Evolutionary conservation across 2,329 filamentous ascomycete species (phyloP).

Genomic region (Seiridium cupressi): DNA sequence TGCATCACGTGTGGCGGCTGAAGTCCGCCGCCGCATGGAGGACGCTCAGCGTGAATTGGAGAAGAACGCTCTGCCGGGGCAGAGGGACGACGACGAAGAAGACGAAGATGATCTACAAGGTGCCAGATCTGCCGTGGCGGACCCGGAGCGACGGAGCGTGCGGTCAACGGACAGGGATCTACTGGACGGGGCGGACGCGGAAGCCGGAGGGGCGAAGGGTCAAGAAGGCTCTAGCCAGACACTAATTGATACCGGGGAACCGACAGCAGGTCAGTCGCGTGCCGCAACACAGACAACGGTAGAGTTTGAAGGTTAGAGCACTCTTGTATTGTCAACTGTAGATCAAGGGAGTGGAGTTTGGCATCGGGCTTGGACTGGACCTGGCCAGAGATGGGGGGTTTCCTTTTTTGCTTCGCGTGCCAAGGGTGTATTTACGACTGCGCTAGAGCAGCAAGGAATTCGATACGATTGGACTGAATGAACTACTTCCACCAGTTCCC

Average conservation of each 20-base stretch:
- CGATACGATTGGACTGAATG: conserved; percentile 19
- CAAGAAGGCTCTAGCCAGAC: conserved; percentile 27
- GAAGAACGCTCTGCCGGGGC: conserved; percentile 68
- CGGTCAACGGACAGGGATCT: conserved; percentile 68
- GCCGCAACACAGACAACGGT: conserved; percentile 36
- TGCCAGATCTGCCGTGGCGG: conserved; percentile 36
- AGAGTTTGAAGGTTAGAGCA: conserved; percentile 42
- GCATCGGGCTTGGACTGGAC: background rate
- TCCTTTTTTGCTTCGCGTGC: background rate
- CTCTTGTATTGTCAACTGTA: background rate
- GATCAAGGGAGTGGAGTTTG: background rate
- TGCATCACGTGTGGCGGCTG: conserved; percentile 91
- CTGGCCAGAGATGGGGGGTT: conserved; percentile 1
- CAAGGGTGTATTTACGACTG: background rate
- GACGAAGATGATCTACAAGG: conserved; percentile 60
- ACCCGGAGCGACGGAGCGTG: conserved; percentile 62
- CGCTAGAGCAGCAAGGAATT: conserved; percentile 17
- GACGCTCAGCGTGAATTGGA: conserved; percentile 92
- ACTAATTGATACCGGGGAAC: conserved; percentile 24
- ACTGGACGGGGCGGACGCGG: conserved; percentile 71
- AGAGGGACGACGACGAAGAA: conserved; percentile 65
- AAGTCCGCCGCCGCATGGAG: conserved; percentile 90
- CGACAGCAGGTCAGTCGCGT: conserved; percentile 17
- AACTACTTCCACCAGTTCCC: conserved; percentile 1
- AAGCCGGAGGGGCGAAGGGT: conserved; percentile 49